Percentiles rank a stretch among this genome's conserved stretches.
Conservation (phyloP, 73 alveolate genomes). For the Blepharisma stoltei region DNA sequence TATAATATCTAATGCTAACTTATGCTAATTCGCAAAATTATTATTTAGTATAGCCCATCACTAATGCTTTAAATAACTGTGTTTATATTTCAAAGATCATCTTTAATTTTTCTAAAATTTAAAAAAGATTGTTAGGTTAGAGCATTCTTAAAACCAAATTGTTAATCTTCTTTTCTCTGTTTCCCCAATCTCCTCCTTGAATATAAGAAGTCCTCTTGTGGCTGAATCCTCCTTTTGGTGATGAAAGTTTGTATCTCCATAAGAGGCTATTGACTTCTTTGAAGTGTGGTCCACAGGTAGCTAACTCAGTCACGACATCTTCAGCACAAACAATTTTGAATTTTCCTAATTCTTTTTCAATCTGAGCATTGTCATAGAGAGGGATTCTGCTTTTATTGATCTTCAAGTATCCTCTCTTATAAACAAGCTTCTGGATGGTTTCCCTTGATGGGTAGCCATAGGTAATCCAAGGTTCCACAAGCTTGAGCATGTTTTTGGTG, state of each 20-base stretch:
- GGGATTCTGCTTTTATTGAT: constrained; percentile 72
- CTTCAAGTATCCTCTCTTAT: constrained; percentile 84
- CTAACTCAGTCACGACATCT: constrained; percentile 83
- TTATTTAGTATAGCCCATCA: too few species aligned
- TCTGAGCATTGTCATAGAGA: constrained; percentile 72
- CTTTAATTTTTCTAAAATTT: too few species aligned
- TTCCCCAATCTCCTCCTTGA: constrained; percentile 79
- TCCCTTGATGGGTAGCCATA: constrained; percentile 73
- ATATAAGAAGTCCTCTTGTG: constrained; percentile 67
- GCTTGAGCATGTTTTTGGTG: constrained; percentile 73
- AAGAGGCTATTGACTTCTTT: constrained; percentile 80
- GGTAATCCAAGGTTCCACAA: constrained; percentile 65
- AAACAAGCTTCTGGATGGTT: constrained; percentile 67
- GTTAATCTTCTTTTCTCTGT: constrained; percentile 80
- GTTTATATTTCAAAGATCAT: too few species aligned
- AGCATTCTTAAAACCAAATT: constrained; percentile 68
- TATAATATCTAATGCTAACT: too few species aligned
- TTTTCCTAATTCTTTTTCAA: constrained; percentile 78
- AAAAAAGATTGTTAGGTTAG: constrained; percentile 23
- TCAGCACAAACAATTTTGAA: constrained; percentile 80
- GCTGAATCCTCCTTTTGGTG: constrained; percentile 70
- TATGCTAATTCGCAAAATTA: too few species aligned
- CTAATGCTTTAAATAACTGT: too few species aligned
- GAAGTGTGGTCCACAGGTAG: constrained; percentile 76
- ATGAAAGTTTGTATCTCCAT: constrained; percentile 77